Base-by-base conservation (phyloP, 2,329 filamentous ascomycete genomes). In the Claviceps pusilla region DNA sequence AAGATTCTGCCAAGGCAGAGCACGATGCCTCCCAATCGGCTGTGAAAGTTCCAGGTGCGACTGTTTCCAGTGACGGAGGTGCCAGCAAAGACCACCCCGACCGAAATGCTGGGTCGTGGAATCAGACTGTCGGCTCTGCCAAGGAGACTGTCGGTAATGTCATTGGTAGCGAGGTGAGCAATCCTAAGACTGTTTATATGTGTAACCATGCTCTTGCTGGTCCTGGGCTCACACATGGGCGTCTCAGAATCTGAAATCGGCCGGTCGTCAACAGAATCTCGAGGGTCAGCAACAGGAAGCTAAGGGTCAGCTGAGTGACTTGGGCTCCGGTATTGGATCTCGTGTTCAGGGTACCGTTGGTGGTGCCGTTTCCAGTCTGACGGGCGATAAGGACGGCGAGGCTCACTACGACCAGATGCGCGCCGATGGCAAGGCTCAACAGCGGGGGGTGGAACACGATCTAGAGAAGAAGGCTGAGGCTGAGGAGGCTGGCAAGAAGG, bases 51-150 rank as follows among this genome's bases (percentile, higher is more conserved):
- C 89, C 86, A 4, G 83, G 85, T 57, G 74, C 83, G 66, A 80
- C 83, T 29, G 76, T 87, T 55, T 84, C 84, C 11, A 74, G 83
- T 51, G 79, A 81, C 0, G 88, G 88, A 50, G 84, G 82, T 41
- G 73, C 86, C 50, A 78, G 83, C 58, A 76, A 79, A 60, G 88
- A 95, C 69, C 76, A 87, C 69, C 74, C 83, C 11, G 75, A 91
- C 67, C 87, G 89, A 59, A 73, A 76, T 28, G 67, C 79, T 19
- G 90, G 91, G 47, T 76, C 77, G 19, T 94, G 86, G 83, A 88
- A 95, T 73, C 90, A 96, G 72, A 95, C 89, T 5, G 65, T 90
- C n/a, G 91, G 90, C 52, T 80, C 85, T 1, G 83, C 83, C 47
- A 96, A 96, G 75, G 88, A 96, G 67, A 74, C 83, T 4, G 59